Evolutionary conservation across 352 stramenopile genomes (phyloP), one percentile per base, ranked within the genome.

Genomic region (Pythium vanterpoolii): DNA sequence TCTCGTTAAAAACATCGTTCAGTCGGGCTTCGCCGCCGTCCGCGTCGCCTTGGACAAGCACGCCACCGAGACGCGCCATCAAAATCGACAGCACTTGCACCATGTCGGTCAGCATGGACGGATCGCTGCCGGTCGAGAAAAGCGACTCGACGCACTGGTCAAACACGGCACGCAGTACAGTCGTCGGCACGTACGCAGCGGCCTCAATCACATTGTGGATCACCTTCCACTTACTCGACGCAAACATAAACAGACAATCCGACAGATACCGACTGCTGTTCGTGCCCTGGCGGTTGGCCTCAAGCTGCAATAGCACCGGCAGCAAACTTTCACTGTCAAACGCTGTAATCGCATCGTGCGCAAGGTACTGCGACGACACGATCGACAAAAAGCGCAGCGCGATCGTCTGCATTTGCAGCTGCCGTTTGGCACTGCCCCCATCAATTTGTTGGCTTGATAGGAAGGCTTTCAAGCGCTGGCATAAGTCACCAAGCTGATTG

Each of bases 81-180:
- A 73, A 60, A 4, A 83, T 60, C 1, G 76, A 79, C 16, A 93
- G 62, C n/a, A 91, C 77, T 5, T 79, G 72, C 23, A 89, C 75
- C 76, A 91, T 84, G 60, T 86, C 68, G 50, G 77, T 64, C n/a
- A 91, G 74, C 36, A 77, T 73, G 4, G 60, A 52, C 11, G 79
- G 67, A 43, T 91, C 76, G 40, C 77, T 79, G 0, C 84, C 84
- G 14, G 72, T 71, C 7, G 79, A 81, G 23, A 74, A 66, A 3
- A 93, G 65, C 9, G 76, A 69, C 13, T 79, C 71, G 21, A 91
- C 59, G 47, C 72, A 84, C 23, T 64, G 56, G n/a, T 72, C 57
- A 24, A 85, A 76, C 3, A 76, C 67, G 6, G 23, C 21, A 39
- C 52, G 62, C 6, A 90, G 66, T 33, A 87, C 47, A 10, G 55